Base-by-base conservation (phyloP, 768 basidiomycete species). In the Mrakia gelida region DNA sequence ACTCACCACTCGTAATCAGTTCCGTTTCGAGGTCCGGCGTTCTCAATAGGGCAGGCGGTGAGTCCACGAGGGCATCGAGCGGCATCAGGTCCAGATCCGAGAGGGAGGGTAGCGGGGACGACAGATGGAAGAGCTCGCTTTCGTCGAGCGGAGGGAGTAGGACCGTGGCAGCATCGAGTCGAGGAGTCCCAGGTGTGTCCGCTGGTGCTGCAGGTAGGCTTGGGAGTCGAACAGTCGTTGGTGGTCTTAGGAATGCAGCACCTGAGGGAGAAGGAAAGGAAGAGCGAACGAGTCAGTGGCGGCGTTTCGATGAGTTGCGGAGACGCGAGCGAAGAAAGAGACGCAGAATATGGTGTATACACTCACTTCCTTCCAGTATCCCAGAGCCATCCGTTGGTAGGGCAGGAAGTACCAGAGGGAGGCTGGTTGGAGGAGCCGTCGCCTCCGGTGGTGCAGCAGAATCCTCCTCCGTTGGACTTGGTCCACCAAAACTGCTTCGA, bases 201-300 rank as follows among this genome's bases (percentile, higher is more conserved):
- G 21, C 32, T 23, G 21, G 45, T 75, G 16, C 21, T 52, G 71
- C 71, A 77, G 41, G 38, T 41, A 26, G 70, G 30, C n/a, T 56
- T 70, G 41, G 68, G 54, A 26, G 38, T 77, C 8, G 15, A 26
- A n/a, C 76, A 77, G 43, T 45, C 76, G 43, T 26, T 71, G n/a
- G 28, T 3, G 32, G 68, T 71, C 54, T 77, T 71, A 15, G 76
- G 76, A 41, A 77, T 61, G 45, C 76, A 77, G 76, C 54, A 56
- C 11, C 32, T 41, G 21, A 61, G 34, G 18, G 10, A 6, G 43
- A 26, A 6, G 9, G 54, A 52, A 45, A 18, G 75, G 32, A 28
- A 73, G 73, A 62, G 56, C 11, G 34, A 23, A 73, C 73, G 54
- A 73, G 73, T 52, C 49, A 52, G 49, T 52, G 15, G 49, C n/a